phyloP scores from a whole-genome alignment of 495 filamentous ascomycete species.

The Hyaloscypha variabilis region DNA sequence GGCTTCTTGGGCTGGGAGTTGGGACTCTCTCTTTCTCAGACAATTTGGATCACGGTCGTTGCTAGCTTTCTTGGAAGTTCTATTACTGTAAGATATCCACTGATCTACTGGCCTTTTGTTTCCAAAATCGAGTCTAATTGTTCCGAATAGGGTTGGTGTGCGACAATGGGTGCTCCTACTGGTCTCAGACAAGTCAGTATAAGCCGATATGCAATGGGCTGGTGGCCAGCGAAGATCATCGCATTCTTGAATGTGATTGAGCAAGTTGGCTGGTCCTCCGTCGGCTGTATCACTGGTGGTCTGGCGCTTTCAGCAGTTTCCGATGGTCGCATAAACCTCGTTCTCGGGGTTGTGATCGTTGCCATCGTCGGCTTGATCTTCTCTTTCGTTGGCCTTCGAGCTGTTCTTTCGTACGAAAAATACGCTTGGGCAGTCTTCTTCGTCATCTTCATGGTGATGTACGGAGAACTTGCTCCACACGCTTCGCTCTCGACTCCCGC shows the following conservation, averaged over 20 bases:
- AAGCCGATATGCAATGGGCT: constrained; percentile 54
- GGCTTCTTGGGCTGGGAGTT: constrained; percentile 50
- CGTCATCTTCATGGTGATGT: constrained; percentile 60
- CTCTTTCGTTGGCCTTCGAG: constrained; percentile 50
- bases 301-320: constrained; percentile 55
- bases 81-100: constrained; percentile 45
- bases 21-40: constrained; percentile 48
- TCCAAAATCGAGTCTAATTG: not conserved
- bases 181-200: constrained; percentile 55
- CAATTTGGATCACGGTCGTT: constrained; percentile 52
- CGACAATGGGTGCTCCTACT: constrained; percentile 50
- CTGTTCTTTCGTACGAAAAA: constrained; percentile 43
- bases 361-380: constrained; percentile 44
- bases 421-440: constrained; percentile 53
- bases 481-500: constrained; percentile 43
- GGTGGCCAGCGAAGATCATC: constrained; percentile 52
- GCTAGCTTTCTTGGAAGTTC: constrained; percentile 44
- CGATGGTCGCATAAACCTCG: constrained; percentile 45
- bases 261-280: constrained; percentile 53
- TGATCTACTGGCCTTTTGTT: not conserved
- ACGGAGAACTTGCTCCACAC: constrained; percentile 49
- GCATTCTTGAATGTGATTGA: constrained; percentile 53
- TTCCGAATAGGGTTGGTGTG: constrained; percentile 39
- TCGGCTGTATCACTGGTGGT: constrained; percentile 50
- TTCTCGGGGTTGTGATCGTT: constrained; percentile 51